Evolutionary conservation across 2,329 filamentous ascomycete genomes (phyloP).

Genomic region (Cephalotrichum gorgonifer): DNA sequence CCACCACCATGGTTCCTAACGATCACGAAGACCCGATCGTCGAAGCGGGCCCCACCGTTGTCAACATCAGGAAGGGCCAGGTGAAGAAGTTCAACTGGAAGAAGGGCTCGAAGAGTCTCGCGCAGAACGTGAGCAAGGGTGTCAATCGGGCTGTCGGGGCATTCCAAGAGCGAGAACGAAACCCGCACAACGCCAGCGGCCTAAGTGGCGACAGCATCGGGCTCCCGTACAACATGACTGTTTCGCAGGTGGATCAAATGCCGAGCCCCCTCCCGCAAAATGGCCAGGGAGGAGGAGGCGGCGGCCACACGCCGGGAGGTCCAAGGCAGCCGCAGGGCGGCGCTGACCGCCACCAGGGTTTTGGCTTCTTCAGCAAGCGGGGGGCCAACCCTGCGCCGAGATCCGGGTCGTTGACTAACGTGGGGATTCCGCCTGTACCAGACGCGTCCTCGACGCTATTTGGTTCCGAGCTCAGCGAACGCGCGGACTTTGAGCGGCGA

Average conservation of each 20-base stretch:
- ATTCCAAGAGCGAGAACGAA: constrained; percentile 48
- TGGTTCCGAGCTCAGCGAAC: constrained; percentile 77
- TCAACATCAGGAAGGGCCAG: constrained; percentile 90
- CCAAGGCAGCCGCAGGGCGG: constrained; percentile 17
- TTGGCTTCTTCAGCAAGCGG: constrained; percentile 59
- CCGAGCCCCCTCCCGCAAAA: constrained; percentile 20
- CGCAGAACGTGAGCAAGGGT: constrained; percentile 88
- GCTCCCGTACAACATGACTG: constrained; percentile 60
- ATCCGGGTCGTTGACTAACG: constrained; percentile 18
- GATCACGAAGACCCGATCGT: constrained; percentile 57
- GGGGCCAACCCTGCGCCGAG: constrained; percentile 33
- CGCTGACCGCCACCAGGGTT: too few species aligned
- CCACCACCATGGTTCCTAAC: constrained; percentile 47
- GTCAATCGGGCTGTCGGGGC: constrained; percentile 85
- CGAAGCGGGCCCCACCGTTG: constrained; percentile 77
- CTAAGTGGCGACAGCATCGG: constrained; percentile 55
- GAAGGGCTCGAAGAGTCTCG: constrained; percentile 87
- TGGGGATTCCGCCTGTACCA: constrained; percentile 32
- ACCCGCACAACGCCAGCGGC: constrained; percentile 34
- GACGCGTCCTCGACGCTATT: constrained; percentile 59
- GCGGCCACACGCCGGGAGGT: constrained; percentile 15
- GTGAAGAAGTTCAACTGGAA: constrained; percentile 99
- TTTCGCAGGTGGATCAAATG: constrained; percentile 38
- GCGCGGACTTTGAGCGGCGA: constrained; percentile 78
- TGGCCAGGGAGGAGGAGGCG: too few species aligned